Base-by-base conservation (phyloP, 441 rosid genomes). In the Eruca vesicaria region DNA sequence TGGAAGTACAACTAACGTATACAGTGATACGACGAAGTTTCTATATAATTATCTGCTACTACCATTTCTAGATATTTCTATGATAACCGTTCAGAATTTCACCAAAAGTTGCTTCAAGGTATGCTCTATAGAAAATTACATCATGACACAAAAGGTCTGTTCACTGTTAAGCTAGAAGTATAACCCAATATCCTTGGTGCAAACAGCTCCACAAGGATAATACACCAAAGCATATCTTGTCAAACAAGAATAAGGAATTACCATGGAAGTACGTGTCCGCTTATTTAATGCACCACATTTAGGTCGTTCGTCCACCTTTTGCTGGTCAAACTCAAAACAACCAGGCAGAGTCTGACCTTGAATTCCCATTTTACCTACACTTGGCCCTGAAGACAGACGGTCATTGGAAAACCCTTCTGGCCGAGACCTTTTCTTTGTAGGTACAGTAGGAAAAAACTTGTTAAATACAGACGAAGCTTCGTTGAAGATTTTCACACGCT, bases 201-300 rank as follows among this genome's bases (percentile, higher is more conserved):
- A 71, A 70, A 18, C 36, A 71, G 36, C 38, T 60, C n/a, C 45
- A 18, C 5, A 16, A 61, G 18, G 61, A 68, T 68, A 68, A 63
- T 66, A 76, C 35, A 74, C 57, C 53, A 43, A 76, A 75, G 73
- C 45, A 32, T 62, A 23, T 61, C 20, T 78, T 72, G 43, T 57
- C 45, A 60, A 72, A 83, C 90, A 80, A 78, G 88, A 90, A 92
- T 84, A 85, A 72, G 80, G 74, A 85, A 84, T 96, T 88, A 84
- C 89, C 92, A 94, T 61, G 69, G 98, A 92, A 73, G 98, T 96
- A 73, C 98, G 97, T 60, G 97, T 90, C 60, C 98, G 91, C 82
- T 91, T 96, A 85, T 83, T 96, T 75, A 97, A 87, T 72, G 90
- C 88, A 69, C 77, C 76, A 81, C 74, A 85, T 78, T 88, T 94